Conservation (phyloP, 2,329 filamentous ascomycete genomes). For the Gliomastix tumulicola region DNA sequence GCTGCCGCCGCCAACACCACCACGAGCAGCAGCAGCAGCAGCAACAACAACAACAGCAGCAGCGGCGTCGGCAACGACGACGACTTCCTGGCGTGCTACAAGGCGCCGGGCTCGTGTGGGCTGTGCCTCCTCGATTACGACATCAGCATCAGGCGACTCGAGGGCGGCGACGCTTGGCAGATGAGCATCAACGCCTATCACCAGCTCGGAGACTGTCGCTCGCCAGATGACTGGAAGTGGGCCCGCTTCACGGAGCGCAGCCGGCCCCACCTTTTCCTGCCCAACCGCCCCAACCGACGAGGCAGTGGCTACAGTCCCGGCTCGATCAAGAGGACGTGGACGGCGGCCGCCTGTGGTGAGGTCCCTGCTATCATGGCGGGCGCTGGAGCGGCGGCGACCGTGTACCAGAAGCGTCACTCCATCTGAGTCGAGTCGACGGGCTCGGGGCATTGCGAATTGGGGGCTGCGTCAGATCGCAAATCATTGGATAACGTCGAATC, state of each 20-base stretch:
- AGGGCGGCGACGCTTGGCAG: slow-evolving; percentile 4
- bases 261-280: slow-evolving; percentile 11
- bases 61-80: no score
- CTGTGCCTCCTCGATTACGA: slow-evolving; percentile 15
- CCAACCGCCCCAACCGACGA: slow-evolving; percentile 12
- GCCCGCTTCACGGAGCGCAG: slow-evolving; percentile 13
- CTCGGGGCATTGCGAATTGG: no score
- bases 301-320: slow-evolving; percentile 9
- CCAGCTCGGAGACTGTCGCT: slow-evolving; percentile 12
- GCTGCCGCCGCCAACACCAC: not conserved
- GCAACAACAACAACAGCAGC: no score
- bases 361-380: no score
- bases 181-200: slow-evolving; percentile 10
- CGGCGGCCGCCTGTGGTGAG: no score
- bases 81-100: slow-evolving; percentile 7
- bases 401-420: slow-evolving; percentile 1
- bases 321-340: slow-evolving; percentile 9
- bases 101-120: slow-evolving; percentile 11
- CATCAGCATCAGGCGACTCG: slow-evolving; percentile 8
- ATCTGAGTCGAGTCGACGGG: no score
- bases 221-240: slow-evolving; percentile 15
- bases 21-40: no score
- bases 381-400: no score
- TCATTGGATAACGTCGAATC: no score
- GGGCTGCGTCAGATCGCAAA: no score